Conservation (phyloP, 495 filamentous ascomycete species). For the Penicillium pulvis region DNA sequence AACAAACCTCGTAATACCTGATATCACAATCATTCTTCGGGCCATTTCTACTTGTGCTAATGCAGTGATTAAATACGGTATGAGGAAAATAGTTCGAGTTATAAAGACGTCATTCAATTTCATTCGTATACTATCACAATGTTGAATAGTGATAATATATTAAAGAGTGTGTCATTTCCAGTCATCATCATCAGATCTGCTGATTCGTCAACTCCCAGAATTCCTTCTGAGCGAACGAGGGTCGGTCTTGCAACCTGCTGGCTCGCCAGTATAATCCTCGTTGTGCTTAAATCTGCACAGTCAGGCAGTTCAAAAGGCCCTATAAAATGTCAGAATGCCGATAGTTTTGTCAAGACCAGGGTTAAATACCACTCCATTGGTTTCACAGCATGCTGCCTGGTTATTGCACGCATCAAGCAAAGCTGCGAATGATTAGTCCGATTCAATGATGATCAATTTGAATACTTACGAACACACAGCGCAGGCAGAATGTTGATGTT, state of each 20-base stretch:
- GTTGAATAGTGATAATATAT: slow-evolving; percentile 1
- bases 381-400: slow-evolving; percentile 3
- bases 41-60: too few species aligned
- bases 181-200: background rate
- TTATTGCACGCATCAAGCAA: slow-evolving; percentile 1
- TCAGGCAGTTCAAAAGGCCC: slow-evolving; percentile 4
- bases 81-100: too few species aligned
- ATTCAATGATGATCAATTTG: background rate
- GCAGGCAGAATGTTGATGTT: background rate
- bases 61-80: too few species aligned
- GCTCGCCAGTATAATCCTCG: background rate
- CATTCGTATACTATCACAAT: background rate
- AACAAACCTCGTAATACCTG: too few species aligned
- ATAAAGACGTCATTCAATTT: background rate
- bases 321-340: background rate
- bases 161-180: background rate
- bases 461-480: background rate
- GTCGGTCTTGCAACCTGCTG: background rate
- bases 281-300: background rate
- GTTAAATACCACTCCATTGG: background rate
- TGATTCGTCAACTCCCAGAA: background rate
- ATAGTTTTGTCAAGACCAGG: background rate
- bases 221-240: background rate
- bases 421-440: background rate
- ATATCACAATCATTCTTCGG: too few species aligned